phyloP scores from a whole-genome alignment of 163 green algal genomes.

The Volvox carteri region DNA sequence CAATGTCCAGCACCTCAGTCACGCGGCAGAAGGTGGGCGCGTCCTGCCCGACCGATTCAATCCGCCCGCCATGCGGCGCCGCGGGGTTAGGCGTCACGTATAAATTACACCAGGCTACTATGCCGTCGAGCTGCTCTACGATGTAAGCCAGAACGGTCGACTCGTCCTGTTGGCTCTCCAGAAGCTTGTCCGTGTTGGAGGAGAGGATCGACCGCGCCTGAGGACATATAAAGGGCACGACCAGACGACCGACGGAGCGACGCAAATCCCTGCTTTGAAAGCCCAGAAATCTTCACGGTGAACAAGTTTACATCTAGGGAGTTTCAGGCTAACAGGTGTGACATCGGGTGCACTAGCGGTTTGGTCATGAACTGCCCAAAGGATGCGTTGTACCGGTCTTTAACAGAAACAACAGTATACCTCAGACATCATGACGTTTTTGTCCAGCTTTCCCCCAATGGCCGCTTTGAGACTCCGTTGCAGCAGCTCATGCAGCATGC shows the following conservation, averaged over 20 bases:
- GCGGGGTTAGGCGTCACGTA: slow-evolving; percentile 21
- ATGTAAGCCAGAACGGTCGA: slow-evolving; percentile 54
- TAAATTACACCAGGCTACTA: slow-evolving; percentile 31
- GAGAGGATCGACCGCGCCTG: slow-evolving; percentile 64
- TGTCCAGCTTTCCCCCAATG: slow-evolving; percentile 51
- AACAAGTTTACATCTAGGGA: no score
- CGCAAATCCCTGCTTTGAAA: no score
- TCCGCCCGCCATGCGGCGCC: slow-evolving; percentile 4
- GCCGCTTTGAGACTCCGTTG: slow-evolving; percentile 72
- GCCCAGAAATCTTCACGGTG: no score
- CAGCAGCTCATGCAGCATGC: slow-evolving; percentile 84
- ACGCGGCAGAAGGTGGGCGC: slow-evolving; percentile 48
- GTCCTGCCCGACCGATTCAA: slow-evolving; percentile 22
- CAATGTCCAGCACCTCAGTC: slow-evolving; percentile 86
- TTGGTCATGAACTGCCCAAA: no score
- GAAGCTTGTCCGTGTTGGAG: slow-evolving; percentile 65
- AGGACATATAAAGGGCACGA: background rate
- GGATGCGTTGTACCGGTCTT: no score
- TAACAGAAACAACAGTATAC: no score
- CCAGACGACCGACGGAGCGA: no score
- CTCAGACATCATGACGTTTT: slow-evolving; percentile 38
- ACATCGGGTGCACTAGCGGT: no score
- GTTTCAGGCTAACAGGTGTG: no score
- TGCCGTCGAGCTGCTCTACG: slow-evolving; percentile 44
- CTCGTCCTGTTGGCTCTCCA: slow-evolving; percentile 75